Conservation (phyloP, 495 filamentous ascomycete species). For the Mytilinidion resinicola region DNA sequence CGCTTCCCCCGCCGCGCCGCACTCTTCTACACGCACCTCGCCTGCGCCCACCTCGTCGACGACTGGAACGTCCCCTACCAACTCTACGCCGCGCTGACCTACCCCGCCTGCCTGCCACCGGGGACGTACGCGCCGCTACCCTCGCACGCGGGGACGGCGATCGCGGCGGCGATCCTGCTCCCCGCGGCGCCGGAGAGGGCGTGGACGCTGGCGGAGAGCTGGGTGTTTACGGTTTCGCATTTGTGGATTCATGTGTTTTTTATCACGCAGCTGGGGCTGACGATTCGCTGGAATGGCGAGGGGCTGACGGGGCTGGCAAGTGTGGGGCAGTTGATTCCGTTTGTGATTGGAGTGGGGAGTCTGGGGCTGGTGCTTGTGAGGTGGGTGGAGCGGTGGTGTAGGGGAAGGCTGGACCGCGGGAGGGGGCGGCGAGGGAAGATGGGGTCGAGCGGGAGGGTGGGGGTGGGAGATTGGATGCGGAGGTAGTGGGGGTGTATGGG, state of each 20-base stretch:
- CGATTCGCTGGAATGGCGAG: conserved; percentile 27
- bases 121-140: neutral
- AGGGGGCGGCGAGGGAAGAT: neutral
- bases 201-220: neutral
- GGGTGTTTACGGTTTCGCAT: conserved; percentile 6
- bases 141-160: neutral
- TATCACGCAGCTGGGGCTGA: conserved; percentile 29
- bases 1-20: conserved; percentile 4
- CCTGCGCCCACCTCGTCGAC: neutral
- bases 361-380: conserved; percentile 1
- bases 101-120: neutral
- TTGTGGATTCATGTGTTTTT: conserved; percentile 14
- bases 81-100: neutral
- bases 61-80: conserved; percentile 7
- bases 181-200: neutral
- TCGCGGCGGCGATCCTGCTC: conserved; percentile 2
- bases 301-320: conserved; percentile 21
- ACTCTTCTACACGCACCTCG: conserved; percentile 6
- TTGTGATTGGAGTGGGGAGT: conserved; percentile 28
- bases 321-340: conserved; percentile 33
- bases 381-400: neutral
- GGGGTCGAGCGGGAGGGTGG: neutral
- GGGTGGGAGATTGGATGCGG: neutral
- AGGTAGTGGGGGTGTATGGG: neutral
- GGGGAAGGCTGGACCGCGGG: neutral